Conservation (phyloP, 345 rosid genomes). For the Cardiospermum halicacabum region DNA sequence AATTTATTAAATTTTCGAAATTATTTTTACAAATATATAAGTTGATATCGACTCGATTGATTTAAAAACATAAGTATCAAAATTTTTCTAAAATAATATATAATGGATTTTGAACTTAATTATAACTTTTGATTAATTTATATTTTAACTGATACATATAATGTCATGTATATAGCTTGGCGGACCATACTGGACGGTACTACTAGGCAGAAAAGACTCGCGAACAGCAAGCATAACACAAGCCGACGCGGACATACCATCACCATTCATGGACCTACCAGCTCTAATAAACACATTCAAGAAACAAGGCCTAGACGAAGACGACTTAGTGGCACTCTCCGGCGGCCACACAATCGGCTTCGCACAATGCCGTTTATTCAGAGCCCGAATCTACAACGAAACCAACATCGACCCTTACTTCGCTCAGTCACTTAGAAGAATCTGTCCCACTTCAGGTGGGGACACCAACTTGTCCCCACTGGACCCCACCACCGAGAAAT, state of each 20-base stretch:
- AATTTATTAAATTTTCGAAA: too few species aligned
- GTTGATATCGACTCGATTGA: too few species aligned
- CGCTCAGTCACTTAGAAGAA: slow-evolving; percentile 21
- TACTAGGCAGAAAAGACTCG: slow-evolving; percentile 42
- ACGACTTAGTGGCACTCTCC: slow-evolving; percentile 47
- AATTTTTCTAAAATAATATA: too few species aligned
- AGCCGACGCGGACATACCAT: slow-evolving; percentile 29
- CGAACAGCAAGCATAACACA: slow-evolving; percentile 20
- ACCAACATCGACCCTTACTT: slow-evolving; percentile 32
- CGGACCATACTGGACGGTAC: slow-evolving; percentile 39
- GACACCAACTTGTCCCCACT: slow-evolving; percentile 32
- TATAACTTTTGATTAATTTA: not conserved
- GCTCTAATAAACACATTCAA: slow-evolving; percentile 34
- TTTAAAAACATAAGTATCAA: too few species aligned
- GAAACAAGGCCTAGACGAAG: slow-evolving; percentile 34
- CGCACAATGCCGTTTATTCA: slow-evolving; percentile 26
- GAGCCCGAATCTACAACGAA: slow-evolving; percentile 27
- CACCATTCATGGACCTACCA: slow-evolving; percentile 31
- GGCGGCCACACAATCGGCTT: slow-evolving; percentile 56
- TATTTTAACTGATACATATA: not conserved
- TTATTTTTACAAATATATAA: too few species aligned
- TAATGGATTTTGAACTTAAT: too few species aligned
- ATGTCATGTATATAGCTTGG: slow-evolving; percentile 31
- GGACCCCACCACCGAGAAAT: slow-evolving; percentile 22
- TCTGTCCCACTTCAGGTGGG: slow-evolving; percentile 28